phyloP scores from a whole-genome alignment of 2,329 filamentous ascomycete species.

The Neophaeococcomyces aloes region DNA sequence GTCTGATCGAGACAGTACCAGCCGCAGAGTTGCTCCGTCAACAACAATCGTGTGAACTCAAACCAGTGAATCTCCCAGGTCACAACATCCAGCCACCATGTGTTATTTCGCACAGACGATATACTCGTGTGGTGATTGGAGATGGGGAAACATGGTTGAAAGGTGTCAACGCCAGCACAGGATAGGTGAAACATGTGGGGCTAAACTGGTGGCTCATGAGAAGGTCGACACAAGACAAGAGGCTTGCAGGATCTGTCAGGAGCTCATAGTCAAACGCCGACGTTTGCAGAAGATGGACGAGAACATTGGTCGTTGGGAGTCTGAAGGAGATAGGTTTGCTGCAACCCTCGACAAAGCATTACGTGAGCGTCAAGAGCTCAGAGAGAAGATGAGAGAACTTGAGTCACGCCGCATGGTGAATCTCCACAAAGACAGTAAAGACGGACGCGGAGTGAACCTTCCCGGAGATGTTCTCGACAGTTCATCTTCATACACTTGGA shows the following conservation, averaged over 20 bases:
- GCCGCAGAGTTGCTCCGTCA: background rate
- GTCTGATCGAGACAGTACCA: background rate
- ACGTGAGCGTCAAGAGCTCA: slow-evolving; percentile 10
- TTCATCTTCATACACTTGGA: background rate
- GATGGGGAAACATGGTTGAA: slow-evolving; percentile 23
- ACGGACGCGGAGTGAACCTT: background rate
- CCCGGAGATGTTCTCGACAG: background rate
- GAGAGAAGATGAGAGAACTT: slow-evolving; percentile 15
- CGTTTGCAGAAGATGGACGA: slow-evolving; percentile 13
- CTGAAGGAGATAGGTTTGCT: slow-evolving; percentile 15
- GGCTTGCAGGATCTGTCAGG: slow-evolving; percentile 18
- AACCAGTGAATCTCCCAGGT: background rate
- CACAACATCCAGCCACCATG: slow-evolving; percentile 11
- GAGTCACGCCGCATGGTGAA: slow-evolving; percentile 8
- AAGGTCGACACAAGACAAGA: slow-evolving; percentile 14
- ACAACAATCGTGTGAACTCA: background rate
- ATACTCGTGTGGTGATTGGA: slow-evolving; percentile 20
- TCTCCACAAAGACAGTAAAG: slow-evolving; percentile 5
- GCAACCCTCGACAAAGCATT: slow-evolving; percentile 18
- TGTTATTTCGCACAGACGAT: slow-evolving; percentile 19
- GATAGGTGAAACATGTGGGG: slow-evolving; percentile 20
- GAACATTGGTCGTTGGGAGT: slow-evolving; percentile 19
- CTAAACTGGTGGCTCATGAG: slow-evolving; percentile 13
- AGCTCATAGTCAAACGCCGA: slow-evolving; percentile 17
- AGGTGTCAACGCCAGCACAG: slow-evolving; percentile 20